Conservation (phyloP, 1,139 yeast genomes). For the Suhomyces atakaporum region DNA sequence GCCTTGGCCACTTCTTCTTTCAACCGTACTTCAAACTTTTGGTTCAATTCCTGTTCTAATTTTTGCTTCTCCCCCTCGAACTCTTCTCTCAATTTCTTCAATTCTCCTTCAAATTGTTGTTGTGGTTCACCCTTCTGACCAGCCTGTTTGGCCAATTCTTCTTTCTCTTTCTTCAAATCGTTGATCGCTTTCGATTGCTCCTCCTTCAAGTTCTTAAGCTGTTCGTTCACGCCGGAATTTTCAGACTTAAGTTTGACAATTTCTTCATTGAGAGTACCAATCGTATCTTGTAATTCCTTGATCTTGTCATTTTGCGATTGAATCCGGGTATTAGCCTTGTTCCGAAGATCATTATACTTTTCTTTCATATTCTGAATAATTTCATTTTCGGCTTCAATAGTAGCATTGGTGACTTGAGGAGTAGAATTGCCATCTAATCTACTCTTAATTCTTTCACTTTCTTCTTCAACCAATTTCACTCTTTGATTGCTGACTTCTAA, state of each 20-base stretch:
- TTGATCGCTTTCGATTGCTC: constrained; percentile 12
- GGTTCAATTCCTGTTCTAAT: constrained; percentile 14
- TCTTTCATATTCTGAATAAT: constrained; percentile 27
- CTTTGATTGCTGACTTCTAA: constrained; percentile 36
- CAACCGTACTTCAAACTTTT: background rate
- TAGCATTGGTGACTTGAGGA: too few species aligned
- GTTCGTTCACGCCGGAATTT: too few species aligned
- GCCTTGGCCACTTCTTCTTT: background rate
- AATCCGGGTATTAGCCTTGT: constrained; percentile 26
- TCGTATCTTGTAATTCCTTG: constrained; percentile 24
- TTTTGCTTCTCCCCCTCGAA: constrained; percentile 22
- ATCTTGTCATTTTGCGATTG: constrained; percentile 27
- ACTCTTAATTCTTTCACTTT: constrained; percentile 35
- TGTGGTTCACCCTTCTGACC: too few species aligned
- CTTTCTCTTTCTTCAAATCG: constrained; percentile 17
- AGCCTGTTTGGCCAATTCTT: constrained; percentile 13
- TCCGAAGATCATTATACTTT: constrained; percentile 33
- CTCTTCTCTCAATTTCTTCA: constrained; percentile 18
- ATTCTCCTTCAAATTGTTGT: constrained; percentile 7
- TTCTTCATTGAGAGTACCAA: constrained; percentile 18
- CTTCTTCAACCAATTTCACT: constrained; percentile 38
- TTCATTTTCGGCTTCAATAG: constrained; percentile 18
- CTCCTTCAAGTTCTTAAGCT: constrained; percentile 12
- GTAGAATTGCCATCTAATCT: constrained; percentile 27
- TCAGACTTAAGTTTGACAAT: constrained; percentile 12